phyloP scores from a whole-genome alignment of 768 basidiomycete genomes.

The Phaffia australis region DNA sequence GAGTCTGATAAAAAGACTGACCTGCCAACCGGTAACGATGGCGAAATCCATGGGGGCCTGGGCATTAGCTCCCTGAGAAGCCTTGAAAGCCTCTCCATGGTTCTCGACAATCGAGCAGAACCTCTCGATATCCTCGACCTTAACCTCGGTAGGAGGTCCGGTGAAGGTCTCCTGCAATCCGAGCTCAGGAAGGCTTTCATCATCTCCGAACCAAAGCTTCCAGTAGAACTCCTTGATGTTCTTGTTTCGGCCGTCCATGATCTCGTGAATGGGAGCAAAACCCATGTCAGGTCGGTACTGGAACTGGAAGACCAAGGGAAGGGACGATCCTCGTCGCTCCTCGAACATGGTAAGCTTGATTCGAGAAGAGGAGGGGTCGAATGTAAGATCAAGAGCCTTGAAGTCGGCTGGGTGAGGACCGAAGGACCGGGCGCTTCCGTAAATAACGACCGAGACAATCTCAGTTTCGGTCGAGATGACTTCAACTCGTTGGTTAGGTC shows the following conservation, averaged over 20 bases:
- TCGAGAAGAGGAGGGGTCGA: constrained; percentile 44
- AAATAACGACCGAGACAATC: constrained; percentile 54
- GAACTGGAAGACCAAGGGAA: constrained; percentile 75
- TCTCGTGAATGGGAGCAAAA: constrained; percentile 84
- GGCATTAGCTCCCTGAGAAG: constrained; percentile 54
- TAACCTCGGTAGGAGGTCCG: constrained; percentile 65
- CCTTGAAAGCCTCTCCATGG: constrained; percentile 81
- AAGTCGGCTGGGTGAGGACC: constrained; percentile 62
- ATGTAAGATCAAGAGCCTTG: constrained; percentile 71
- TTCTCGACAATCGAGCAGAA: constrained; percentile 94
- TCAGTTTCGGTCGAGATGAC: constrained; percentile 44
- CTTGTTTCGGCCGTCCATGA: constrained; percentile 66
- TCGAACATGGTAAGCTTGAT: constrained; percentile 72
- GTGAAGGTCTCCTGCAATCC: constrained; percentile 70
- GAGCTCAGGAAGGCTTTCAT: constrained; percentile 63
- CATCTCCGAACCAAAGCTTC: constrained; percentile 93
- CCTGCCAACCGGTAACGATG: constrained; percentile 98
- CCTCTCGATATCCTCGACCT: constrained; percentile 62
- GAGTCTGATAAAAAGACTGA: constrained; percentile 40
- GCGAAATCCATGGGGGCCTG: constrained; percentile 98
- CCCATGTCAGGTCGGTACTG: constrained; percentile 76
- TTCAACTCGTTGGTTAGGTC: constrained; percentile 64
- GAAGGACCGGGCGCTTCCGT: constrained; percentile 68
- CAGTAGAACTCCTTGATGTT: constrained; percentile 95
- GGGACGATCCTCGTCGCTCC: constrained; percentile 61